A percentile compares a stretch with the other conserved stretches of the same genome.
phyloP scores from a whole-genome alignment of 371 early-diverging fungal genomes.

The Rhizopus delemar region DNA sequence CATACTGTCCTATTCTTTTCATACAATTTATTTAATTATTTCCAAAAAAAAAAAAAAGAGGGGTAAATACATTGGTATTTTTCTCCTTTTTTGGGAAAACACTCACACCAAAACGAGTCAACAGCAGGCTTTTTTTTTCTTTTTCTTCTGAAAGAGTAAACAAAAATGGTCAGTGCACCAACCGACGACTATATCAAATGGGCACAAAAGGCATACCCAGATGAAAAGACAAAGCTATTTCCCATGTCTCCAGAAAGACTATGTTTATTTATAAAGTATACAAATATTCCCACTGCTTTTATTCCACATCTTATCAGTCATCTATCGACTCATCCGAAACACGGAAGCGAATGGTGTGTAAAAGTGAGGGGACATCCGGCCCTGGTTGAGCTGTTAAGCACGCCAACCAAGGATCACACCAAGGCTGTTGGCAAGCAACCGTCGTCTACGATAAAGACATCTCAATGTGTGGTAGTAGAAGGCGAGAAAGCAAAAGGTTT shows the following conservation, averaged over 20 bases:
- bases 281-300: neutral
- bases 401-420: neutral
- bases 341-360: neutral
- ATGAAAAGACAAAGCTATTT: neutral
- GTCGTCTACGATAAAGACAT: too few species aligned
- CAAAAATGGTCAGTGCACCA: neutral
- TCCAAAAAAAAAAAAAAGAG: too few species aligned
- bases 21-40: too few species aligned
- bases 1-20: too few species aligned
- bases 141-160: too few species aligned
- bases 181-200: neutral
- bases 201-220: neutral
- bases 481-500: neutral
- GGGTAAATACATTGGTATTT: too few species aligned
- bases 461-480: neutral
- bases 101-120: too few species aligned
- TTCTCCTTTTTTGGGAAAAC: too few species aligned
- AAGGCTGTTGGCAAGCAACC: neutral
- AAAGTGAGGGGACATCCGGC: neutral
- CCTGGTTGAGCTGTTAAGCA: neutral
- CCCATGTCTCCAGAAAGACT: neutral
- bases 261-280: slow-evolving; percentile 2
- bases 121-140: too few species aligned
- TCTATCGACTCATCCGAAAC: neutral
- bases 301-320: neutral